These are phyloP conservation scores for Solioccasus polychromus DNA, from an alignment of 768 basidiomycete species.

Conservation along the genomic window DNA sequence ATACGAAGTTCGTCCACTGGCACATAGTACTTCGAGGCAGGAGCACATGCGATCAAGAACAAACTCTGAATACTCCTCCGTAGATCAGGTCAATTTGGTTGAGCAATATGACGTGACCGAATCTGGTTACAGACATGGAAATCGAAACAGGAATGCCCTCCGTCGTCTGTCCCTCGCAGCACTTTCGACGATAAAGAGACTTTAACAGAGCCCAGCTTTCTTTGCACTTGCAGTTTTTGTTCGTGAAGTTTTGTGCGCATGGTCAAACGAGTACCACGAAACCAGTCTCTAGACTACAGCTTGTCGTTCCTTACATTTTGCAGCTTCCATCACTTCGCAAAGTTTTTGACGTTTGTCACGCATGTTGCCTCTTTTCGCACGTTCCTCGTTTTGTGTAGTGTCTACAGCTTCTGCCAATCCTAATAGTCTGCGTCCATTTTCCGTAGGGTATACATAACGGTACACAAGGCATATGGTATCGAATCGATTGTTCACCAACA, in stretches of 20 bases:
- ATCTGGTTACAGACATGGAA: slow-evolving; percentile 12
- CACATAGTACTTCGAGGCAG: slow-evolving; percentile 1
- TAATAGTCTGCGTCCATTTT: too few species aligned
- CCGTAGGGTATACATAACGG: too few species aligned
- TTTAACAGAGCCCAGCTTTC: slow-evolving; percentile 5
- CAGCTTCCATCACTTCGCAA: background rate
- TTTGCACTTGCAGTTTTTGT: slow-evolving; percentile 3
- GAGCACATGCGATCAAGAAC: slow-evolving; percentile 16
- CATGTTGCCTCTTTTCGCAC: background rate
- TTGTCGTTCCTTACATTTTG: slow-evolving; percentile 10
- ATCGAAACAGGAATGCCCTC: slow-evolving; percentile 19
- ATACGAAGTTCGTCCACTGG: slow-evolving; percentile 13
- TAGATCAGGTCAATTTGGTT: slow-evolving; percentile 8
- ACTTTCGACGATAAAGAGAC: slow-evolving; percentile 29
- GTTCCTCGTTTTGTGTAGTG: slow-evolving; percentile 21
- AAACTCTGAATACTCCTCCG: slow-evolving; percentile 25
- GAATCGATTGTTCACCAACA: too few species aligned
- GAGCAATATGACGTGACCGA: slow-evolving; percentile 11
- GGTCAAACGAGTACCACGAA: too few species aligned
- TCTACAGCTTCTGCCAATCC: slow-evolving; percentile 1
- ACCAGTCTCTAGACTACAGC: background rate
- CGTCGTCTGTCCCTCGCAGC: slow-evolving; percentile 32
- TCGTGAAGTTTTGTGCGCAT: too few species aligned
- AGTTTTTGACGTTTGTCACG: background rate
- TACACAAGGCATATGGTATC: too few species aligned